Evolutionary conservation across 352 stramenopile genomes (phyloP), one percentile per base, ranked within the genome.

Genomic region (Phytophthora pinifolia): DNA sequence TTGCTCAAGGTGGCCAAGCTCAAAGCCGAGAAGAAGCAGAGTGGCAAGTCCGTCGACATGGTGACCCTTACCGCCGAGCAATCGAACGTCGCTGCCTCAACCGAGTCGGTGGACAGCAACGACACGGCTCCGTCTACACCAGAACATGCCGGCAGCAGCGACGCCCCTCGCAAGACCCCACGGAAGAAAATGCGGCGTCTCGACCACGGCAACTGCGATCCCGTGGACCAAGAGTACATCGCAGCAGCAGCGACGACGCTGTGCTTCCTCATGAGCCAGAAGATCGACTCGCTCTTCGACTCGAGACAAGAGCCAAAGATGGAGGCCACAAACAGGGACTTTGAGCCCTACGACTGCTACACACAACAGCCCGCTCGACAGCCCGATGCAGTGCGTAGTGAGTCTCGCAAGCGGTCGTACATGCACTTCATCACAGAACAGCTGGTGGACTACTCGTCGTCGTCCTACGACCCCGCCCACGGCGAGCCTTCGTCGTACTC

Each of bases 1-100:
- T 36, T 96, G 49, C 77, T 96, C 42, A 96, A 96, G 58, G 68
- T 96, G n/a, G 83, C 86, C 62, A 96, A 96, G 67, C 65, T 94
- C 17, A 89, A 90, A 66, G 83, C 74, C 3, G 83, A 92, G 53
- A 89, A 89, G 55, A 89, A 94, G 48, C 70, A 83, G 41, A 60
- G 54, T 44, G 63, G 60, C 45, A 73, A 76, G 37, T 54, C 35
- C 0, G 42, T 38, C 10, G 66, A 64, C 12, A 73, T 73, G 39
- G 54, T 46, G 13, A 70, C 54, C 10, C 34, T 71, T 9, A 35
- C 68, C 39, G 51, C 54, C 27, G 63, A 68, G 32, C 34, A 47
- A 9, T 35, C 22, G 3, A 44, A 22, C 20, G 36, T 29, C 51
- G 25, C 42, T 25, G 25, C 45, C 4, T 36, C 30, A 31, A 38